These are phyloP conservation scores for Acanthamoeba royreba DNA, from an alignment of 208 protist species.

Conservation along the genomic window DNA sequence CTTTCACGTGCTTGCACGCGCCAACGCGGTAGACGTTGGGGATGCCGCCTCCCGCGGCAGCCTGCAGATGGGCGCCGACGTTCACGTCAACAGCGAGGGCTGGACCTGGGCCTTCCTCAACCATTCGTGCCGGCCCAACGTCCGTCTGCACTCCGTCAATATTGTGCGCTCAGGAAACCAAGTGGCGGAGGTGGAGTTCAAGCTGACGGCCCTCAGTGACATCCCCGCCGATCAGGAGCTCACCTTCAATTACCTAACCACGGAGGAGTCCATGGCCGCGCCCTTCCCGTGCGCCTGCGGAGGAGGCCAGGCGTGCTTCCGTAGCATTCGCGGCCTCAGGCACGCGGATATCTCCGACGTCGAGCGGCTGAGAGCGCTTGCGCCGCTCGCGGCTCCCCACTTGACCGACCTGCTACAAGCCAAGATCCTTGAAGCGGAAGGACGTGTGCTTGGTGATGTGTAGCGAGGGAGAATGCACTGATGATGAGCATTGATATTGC, in stretches of 20 bases:
- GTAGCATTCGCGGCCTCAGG: not conserved
- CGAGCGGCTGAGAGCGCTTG: not conserved
- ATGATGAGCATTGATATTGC: too few species aligned
- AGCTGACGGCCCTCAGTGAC: not conserved
- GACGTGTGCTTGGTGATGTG: too few species aligned
- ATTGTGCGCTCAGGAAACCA: not conserved
- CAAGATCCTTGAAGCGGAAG: not conserved
- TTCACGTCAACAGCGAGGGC: constrained; percentile 4
- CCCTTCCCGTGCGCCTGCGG: not conserved
- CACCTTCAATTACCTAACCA: constrained; percentile 15
- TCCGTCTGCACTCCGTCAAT: not conserved
- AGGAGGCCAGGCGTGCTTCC: not conserved
- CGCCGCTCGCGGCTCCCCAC: not conserved
- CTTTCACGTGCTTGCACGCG: not conserved
- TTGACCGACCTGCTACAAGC: not conserved
- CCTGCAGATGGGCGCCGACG: constrained; percentile 1
- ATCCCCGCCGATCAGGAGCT: not conserved
- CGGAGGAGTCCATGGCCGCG: not conserved
- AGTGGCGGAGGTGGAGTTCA: not conserved
- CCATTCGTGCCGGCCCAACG: not conserved
- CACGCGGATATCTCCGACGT: not conserved
- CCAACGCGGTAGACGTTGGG: not conserved
- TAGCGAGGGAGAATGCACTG: too few species aligned
- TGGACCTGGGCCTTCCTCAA: constrained; percentile 16
- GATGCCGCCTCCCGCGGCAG: not conserved